Base-by-base conservation (phyloP, 2,329 filamentous ascomycete genomes). In the Neofusicoccum laricinum region DNA sequence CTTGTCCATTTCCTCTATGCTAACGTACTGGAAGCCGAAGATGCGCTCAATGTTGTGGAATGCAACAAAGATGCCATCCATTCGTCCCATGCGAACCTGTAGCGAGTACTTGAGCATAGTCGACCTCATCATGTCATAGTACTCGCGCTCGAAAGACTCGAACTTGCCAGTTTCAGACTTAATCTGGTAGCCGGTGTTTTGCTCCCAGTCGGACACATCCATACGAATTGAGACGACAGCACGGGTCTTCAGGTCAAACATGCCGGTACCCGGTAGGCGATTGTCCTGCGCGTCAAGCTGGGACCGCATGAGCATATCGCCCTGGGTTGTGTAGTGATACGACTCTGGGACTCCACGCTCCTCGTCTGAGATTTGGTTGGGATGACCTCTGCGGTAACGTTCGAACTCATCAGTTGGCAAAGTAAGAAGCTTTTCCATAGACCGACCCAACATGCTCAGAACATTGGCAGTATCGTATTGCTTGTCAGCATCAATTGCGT, bases 31-130 rank as follows among this genome's bases (percentile, higher is more conserved):
- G 76, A 99, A 99, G 5, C 95, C 95, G 74, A 99, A 99, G 57
- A 99, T 96, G 63, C 93, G 90, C 77, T 93, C 85, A 2, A 93
- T 91, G 75, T 99, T 99, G 81, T 99, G 95, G 75, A 88, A 99
- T 2, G 95, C 95, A 21, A 98, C 91, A 73, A 98, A 99, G 57
- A 98, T 97, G 62, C 95, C 95, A 73, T 99, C 94, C 96, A 99
- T 99, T 57, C 93, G 88, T 17, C 96, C 95, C 87, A 99, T 96
- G 49, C 95, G 91, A 32, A 94, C 96, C 78, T 99, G 95, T 34
- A 99, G 82, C 10, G 93, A 97, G 76, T 99, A 99, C 73, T 99
- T 99, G 63, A 99, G 81, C 79, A 99, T 94, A 0, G 94, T 95
- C 1, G 93, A 87, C 61, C 96, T 86, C 66, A 96, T 94, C 93